Conservation (phyloP, 2,329 filamentous ascomycete species). For the Lecanoromycetidae sp. region DNA sequence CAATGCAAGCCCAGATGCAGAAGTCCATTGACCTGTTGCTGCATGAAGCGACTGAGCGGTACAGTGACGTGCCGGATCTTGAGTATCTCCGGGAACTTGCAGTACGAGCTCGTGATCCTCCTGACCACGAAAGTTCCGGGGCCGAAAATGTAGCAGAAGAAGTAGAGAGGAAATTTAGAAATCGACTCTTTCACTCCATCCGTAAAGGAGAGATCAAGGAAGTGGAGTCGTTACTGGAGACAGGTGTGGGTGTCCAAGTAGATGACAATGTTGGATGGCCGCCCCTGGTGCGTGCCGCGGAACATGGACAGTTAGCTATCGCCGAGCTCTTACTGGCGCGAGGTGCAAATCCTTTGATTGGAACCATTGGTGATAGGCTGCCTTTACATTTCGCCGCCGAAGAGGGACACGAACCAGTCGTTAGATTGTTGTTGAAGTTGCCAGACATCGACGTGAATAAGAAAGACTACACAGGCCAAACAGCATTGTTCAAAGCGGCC, state of each 20-base stretch:
- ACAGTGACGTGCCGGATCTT: constrained; percentile 10
- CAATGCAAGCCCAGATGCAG: constrained; percentile 10
- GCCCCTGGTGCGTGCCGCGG: constrained; percentile 10
- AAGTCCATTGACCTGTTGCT: constrained; percentile 3
- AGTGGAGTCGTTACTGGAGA: constrained; percentile 4
- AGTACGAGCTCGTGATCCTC: not conserved
- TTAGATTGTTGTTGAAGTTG: constrained; percentile 6
- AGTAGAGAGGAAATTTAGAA: constrained; percentile 6
- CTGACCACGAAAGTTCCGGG: not conserved
- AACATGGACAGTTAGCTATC: not conserved
- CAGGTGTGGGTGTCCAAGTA: constrained; percentile 3
- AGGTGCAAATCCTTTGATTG: constrained; percentile 7
- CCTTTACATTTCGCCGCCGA: constrained; percentile 14
- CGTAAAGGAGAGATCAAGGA: not conserved
- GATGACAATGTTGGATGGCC: constrained; percentile 7
- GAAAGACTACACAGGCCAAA: constrained; percentile 10
- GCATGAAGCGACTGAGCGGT: constrained; percentile 6
- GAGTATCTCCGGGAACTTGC: constrained; percentile 10
- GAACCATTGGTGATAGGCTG: not conserved
- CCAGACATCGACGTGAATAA: constrained; percentile 2
- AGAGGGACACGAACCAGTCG: not conserved
- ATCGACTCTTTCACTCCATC: constrained; percentile 9
- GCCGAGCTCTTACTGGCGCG: constrained; percentile 7
- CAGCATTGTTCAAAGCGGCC: constrained; percentile 12
- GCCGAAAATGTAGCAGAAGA: constrained; percentile 3